Percentiles rank a stretch among this genome's conserved stretches.
Evolutionary conservation across 768 basidiomycete species (phyloP).

Genomic region (Candolleomyces aberdarensis): DNA sequence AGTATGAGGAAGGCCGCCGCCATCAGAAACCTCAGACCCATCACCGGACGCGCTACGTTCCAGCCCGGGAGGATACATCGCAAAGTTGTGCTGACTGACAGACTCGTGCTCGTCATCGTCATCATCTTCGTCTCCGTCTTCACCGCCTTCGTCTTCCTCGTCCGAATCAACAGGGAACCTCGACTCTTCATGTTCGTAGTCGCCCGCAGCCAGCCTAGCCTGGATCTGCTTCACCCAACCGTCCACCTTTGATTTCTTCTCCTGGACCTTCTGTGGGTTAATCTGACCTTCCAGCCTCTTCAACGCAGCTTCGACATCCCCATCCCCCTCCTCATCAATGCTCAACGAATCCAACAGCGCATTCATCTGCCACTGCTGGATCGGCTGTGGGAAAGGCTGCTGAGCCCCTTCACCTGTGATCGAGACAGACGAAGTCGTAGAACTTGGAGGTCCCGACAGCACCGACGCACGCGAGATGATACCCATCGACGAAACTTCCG

Average conservation of each 20-base stretch:
- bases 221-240: constrained; percentile 77
- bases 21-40: constrained; percentile 5
- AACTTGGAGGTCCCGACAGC: constrained; percentile 45
- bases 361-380: constrained; percentile 84
- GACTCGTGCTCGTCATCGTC: constrained; percentile 18
- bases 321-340: constrained; percentile 63
- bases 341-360: constrained; percentile 72
- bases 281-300: constrained; percentile 83
- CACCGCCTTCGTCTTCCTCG: constrained; percentile 29
- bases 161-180: constrained; percentile 50
- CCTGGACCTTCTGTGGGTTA: constrained; percentile 65
- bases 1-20: constrained; percentile 20
- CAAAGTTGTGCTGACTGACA: constrained; percentile 1
- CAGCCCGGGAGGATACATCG: constrained; percentile 5
- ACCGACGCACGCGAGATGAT: constrained; percentile 62
- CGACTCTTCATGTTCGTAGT: constrained; percentile 62
- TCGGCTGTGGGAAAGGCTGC: constrained; percentile 18
- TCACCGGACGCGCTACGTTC: background rate
- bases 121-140: constrained; percentile 15
- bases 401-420: constrained; percentile 36
- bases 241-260: constrained; percentile 75
- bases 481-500: constrained; percentile 79
- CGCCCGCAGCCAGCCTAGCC: constrained; percentile 60
- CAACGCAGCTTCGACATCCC: constrained; percentile 82
- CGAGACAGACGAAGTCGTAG: constrained; percentile 38